A percentile compares a stretch with the other conserved stretches of the same genome.
Conservation (phyloP, 441 rosid genomes). For the Populus hybrid region DNA sequence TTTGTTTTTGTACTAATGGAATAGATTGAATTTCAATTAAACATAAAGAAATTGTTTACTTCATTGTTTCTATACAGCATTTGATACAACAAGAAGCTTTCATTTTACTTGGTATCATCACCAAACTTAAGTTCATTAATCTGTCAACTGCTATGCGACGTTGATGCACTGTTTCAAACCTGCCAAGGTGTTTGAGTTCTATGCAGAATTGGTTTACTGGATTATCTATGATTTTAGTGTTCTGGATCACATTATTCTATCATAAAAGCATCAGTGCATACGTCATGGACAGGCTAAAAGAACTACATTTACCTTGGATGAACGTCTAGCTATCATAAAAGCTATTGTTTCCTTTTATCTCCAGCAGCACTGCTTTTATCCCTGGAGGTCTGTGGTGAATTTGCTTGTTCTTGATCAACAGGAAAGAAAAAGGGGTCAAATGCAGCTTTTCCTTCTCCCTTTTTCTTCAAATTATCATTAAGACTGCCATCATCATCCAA, state of each 20-base stretch:
- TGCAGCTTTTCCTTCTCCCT: constrained; percentile 19
- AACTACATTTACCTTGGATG: constrained; percentile 13
- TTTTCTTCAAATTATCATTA: constrained; percentile 37
- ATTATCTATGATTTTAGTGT: background rate
- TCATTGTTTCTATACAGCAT: background rate
- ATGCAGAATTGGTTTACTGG: background rate
- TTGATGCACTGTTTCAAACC: background rate
- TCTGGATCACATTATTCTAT: background rate
- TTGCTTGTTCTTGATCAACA: constrained; percentile 8
- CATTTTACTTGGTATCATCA: background rate
- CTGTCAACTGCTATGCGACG: background rate
- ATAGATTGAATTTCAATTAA: background rate
- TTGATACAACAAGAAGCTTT: background rate
- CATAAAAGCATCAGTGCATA: background rate
- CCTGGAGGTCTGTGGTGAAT: background rate
- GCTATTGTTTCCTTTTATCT: constrained; percentile 14
- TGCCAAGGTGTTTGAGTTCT: background rate
- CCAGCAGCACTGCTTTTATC: background rate
- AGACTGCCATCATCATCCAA: constrained; percentile 38
- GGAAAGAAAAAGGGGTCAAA: constrained; percentile 24
- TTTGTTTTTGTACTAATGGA: too few species aligned
- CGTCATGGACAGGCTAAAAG: background rate
- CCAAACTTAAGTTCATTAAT: background rate
- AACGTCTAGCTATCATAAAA: constrained; percentile 2
- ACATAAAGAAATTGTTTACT: background rate